phyloP scores from a whole-genome alignment of 2,329 filamentous ascomycete genomes.

The Rhinocladiella similis region DNA sequence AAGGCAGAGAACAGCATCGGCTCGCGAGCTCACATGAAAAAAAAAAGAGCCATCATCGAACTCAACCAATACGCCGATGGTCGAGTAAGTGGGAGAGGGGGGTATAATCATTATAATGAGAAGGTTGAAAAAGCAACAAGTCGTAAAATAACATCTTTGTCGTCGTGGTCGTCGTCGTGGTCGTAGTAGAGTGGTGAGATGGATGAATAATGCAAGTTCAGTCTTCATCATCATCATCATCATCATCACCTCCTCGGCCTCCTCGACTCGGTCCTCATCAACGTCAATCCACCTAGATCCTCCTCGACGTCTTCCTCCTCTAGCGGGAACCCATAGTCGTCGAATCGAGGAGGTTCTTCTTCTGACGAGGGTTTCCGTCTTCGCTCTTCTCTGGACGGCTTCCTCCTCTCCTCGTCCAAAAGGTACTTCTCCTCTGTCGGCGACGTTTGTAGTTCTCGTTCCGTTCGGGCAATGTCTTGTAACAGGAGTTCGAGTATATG shows the following conservation, averaged over 20 bases:
- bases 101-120: background rate
- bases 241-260: constrained; percentile 21
- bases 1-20: background rate
- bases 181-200: background rate
- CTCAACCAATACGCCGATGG: no score
- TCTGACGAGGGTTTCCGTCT: constrained; percentile 7
- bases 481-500: constrained; percentile 27
- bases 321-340: constrained; percentile 29
- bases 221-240: no score
- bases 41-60: no score
- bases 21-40: background rate
- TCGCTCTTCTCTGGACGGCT: constrained; percentile 5
- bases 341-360: constrained; percentile 13
- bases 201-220: background rate
- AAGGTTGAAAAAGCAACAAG: background rate
- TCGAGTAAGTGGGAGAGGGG: background rate
- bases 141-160: background rate
- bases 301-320: constrained; percentile 28
- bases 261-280: constrained; percentile 27
- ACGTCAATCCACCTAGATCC: constrained; percentile 22
- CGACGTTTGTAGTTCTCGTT: constrained; percentile 28
- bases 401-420: constrained; percentile 16
- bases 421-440: constrained; percentile 27
- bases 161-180: background rate
- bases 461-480: constrained; percentile 26